Evolutionary conservation across 345 rosid species (phyloP).

Genomic region (Atalantia buxifolia): DNA sequence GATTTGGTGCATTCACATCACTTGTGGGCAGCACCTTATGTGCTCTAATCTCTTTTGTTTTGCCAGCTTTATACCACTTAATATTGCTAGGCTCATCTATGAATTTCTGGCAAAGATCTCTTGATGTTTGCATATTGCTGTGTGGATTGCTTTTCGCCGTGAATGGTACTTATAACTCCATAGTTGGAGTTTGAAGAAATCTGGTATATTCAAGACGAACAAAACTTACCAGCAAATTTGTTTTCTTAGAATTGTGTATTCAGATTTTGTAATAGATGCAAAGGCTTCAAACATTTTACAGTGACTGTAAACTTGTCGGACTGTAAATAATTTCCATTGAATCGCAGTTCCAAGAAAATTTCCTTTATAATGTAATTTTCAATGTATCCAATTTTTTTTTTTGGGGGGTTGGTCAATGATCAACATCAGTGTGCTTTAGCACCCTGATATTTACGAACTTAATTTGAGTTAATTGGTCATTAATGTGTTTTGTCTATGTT

Average conservation of each 20-base stretch:
- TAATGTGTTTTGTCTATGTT: too few relatives aligned
- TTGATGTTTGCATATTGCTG: slow-evolving; percentile 55
- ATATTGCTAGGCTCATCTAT: slow-evolving; percentile 60
- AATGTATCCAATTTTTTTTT: too few relatives aligned
- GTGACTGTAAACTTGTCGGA: neutral
- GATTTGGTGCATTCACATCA: slow-evolving; percentile 69
- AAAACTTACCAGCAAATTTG: neutral
- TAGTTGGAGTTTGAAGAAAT: slow-evolving; percentile 40
- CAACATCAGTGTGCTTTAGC: too few relatives aligned
- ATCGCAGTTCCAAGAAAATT: too few relatives aligned
- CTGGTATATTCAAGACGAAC: neutral
- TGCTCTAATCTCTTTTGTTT: slow-evolving; percentile 73
- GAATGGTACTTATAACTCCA: slow-evolving; percentile 65
- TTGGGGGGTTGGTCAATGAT: too few relatives aligned
- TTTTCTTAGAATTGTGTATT: neutral
- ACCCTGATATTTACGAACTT: too few relatives aligned
- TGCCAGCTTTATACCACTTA: slow-evolving; percentile 79
- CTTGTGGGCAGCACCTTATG: slow-evolving; percentile 80
- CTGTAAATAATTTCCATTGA: too few relatives aligned
- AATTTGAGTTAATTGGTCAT: too few relatives aligned
- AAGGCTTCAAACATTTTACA: neutral
- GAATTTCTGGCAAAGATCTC: slow-evolving; percentile 49
- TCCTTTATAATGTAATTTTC: too few relatives aligned
- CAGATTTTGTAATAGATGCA: neutral
- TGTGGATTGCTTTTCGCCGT: slow-evolving; percentile 67